phyloP scores from a whole-genome alignment of 1,139 yeast species.

The Kodamaea ohmeri region DNA sequence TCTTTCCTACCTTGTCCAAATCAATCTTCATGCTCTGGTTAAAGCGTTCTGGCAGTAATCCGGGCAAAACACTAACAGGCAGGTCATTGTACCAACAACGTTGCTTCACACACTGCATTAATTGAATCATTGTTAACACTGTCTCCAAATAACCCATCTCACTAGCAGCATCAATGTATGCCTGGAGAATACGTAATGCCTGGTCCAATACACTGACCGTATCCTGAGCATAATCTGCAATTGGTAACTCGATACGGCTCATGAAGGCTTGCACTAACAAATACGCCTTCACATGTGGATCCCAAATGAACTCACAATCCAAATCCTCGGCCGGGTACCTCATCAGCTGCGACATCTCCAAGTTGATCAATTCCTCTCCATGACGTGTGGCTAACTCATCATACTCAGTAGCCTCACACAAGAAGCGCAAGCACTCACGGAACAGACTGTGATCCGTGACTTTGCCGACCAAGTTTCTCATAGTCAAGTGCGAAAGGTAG shows the following conservation, averaged over 20 bases:
- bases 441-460: slow-evolving; percentile 53
- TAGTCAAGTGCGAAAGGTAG: slow-evolving; percentile 88
- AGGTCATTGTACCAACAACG: slow-evolving; percentile 83
- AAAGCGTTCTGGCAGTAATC: slow-evolving; percentile 29
- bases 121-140: slow-evolving; percentile 55
- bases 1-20: slow-evolving; percentile 21
- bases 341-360: slow-evolving; percentile 81
- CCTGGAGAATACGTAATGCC: slow-evolving; percentile 89
- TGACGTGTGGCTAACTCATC: slow-evolving; percentile 93
- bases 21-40: slow-evolving; percentile 21
- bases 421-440: slow-evolving; percentile 66
- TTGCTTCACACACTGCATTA: slow-evolving; percentile 89
- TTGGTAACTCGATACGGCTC: slow-evolving; percentile 80
- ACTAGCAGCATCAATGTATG: slow-evolving; percentile 85
- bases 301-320: slow-evolving; percentile 75
- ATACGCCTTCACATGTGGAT: slow-evolving; percentile 92
- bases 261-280: slow-evolving; percentile 84
- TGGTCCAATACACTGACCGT: slow-evolving; percentile 92
- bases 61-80: slow-evolving; percentile 70
- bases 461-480: slow-evolving; percentile 61
- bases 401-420: slow-evolving; percentile 83
- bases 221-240: slow-evolving; percentile 94
- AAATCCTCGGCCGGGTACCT: slow-evolving; percentile 73
- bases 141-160: slow-evolving; percentile 73
- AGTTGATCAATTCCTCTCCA: slow-evolving; percentile 89